Conservation (phyloP, 306 rosid species). For the Astragalus glycyphyllos region DNA sequence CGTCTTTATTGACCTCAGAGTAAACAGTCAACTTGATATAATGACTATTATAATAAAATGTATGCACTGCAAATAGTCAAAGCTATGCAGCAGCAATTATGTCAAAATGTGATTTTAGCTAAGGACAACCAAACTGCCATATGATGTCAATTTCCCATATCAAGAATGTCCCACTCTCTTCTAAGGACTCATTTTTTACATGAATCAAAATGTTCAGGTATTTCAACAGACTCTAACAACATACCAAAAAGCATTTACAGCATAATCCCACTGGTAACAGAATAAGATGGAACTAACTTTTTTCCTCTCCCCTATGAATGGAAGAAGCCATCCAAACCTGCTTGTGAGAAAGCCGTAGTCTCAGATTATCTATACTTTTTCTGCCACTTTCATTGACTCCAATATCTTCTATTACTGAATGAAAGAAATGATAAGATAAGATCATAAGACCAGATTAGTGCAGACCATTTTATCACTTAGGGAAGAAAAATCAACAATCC, state of each 20-base stretch:
- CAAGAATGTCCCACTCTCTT: neutral
- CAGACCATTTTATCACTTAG: conserved; percentile 27
- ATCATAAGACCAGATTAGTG: conserved; percentile 29
- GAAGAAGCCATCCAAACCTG: conserved; percentile 97
- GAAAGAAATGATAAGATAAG: conserved; percentile 14
- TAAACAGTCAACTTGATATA: conserved; percentile 8
- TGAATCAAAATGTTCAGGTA: conserved; percentile 9
- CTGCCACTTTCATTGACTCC: conserved; percentile 55
- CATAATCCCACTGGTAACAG: conserved; percentile 38
- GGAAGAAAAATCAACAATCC: conserved; percentile 10
- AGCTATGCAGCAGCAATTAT: neutral
- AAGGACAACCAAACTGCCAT: conserved; percentile 8
- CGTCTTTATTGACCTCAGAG: neutral
- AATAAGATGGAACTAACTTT: conserved; percentile 60
- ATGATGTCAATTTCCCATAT: conserved; percentile 13
- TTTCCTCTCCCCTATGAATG: conserved; percentile 91
- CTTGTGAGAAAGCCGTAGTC: conserved; percentile 58
- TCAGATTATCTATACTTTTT: conserved; percentile 57
- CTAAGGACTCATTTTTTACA: conserved; percentile 1
- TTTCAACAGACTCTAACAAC: conserved; percentile 7
- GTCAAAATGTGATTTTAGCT: neutral
- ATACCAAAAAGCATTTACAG: conserved; percentile 27
- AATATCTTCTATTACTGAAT: conserved; percentile 72
- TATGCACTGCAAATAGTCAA: conserved; percentile 1
- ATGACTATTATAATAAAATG: conserved; percentile 6